Evolutionary conservation across 169 alveolate genomes (phyloP).

Genomic region (Plasmodium berghei): DNA sequence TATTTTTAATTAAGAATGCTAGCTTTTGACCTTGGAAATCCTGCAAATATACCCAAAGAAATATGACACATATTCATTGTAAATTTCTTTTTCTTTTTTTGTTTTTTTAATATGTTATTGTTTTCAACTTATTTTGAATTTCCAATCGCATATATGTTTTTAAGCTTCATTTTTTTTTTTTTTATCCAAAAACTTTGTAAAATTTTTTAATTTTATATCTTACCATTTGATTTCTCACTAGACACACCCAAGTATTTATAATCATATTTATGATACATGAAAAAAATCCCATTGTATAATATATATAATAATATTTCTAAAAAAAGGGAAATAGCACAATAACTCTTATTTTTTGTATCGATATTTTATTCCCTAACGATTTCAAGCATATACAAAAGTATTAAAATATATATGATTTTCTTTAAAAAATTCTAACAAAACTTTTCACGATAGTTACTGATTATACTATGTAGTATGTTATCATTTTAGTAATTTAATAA

Average conservation of each 20-base stretch:
- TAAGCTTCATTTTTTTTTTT: background rate
- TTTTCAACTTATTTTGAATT: background rate
- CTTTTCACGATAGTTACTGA: no score
- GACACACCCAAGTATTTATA: conserved; percentile 18
- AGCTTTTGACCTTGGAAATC: conserved; percentile 66
- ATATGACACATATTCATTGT: background rate
- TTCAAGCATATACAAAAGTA: no score
- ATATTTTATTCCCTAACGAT: no score
- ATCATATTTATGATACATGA: conserved; percentile 2
- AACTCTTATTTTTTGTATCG: no score
- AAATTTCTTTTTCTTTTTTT: background rate
- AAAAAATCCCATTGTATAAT: conserved; percentile 12
- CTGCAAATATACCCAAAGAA: background rate
- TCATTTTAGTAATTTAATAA: no score
- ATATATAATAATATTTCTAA: no score
- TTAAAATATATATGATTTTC: no score
- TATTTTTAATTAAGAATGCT: conserved; percentile 48
- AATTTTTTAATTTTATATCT: background rate
- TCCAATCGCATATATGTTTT: background rate
- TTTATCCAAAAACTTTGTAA: no score
- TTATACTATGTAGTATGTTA: no score
- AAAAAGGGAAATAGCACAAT: no score
- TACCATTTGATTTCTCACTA: conserved; percentile 63
- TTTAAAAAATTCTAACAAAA: no score
- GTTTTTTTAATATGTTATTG: background rate